Evolutionary conservation across 495 filamentous ascomycete genomes (phyloP), one percentile per base, ranked within the genome.

Genomic region (Elaphomyces granulatus): DNA sequence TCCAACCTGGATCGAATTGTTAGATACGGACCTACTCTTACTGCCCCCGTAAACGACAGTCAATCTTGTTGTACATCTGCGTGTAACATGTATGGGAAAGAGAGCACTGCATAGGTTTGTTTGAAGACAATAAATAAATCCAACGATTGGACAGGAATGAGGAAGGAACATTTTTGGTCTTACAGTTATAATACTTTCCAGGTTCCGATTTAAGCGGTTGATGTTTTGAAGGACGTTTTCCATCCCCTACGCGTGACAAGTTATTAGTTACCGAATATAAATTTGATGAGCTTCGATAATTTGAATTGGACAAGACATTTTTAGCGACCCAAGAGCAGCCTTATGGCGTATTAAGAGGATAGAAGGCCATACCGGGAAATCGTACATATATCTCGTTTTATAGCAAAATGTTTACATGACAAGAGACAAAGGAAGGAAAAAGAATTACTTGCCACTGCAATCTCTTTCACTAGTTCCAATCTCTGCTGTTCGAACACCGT

Each of bases 211-310:
- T 37, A 98, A 63, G 45, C 87, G 83, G 59, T 98, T 98, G 59
- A 96, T 84, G 51, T 94, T 94, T 46, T 87, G 83, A 37, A 98
- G 81, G 35, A 95, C 87, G 51, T 88, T 75, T 47, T 98, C 90
- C 59, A 98, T 81, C 55, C 77, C 80, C 84, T 92, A 44, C n/a
- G 7, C 6, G 17, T n/a, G n/a, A n/a, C n/a, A n/a, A n/a, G n/a
- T n/a, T n/a, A n/a, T n/a, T n/a, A n/a, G n/a, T n/a, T n/a, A n/a
- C n/a, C n/a, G n/a, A n/a, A n/a, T n/a, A n/a, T n/a, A n/a, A n/a
- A n/a, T 32, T 28, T 28, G 23, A 4, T 14, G 6, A 6, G 6
- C 6, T 28, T 6, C 23, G 23, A 6, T 28, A 6, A 12, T 28
- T 28, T 6, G 23, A 6, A 28, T 6, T 28, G 23, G 6, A 6